Conservation (phyloP, 768 basidiomycete genomes). For the Kwoniella mangroviensis region DNA sequence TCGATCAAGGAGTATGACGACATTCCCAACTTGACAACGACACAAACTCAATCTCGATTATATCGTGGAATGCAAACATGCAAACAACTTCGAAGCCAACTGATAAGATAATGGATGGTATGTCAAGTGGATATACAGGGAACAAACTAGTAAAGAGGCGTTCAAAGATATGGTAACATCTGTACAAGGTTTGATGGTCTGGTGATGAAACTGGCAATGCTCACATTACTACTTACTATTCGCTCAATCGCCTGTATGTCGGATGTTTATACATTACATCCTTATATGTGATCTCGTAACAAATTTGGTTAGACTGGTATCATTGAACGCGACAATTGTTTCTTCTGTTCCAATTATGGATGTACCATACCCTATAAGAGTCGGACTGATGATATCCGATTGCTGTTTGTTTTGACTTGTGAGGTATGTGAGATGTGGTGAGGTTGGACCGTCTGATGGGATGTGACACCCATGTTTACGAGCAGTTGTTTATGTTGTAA, state of each 20-base stretch:
- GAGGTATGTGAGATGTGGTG: neutral
- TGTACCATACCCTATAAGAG: neutral
- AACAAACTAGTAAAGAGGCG: neutral
- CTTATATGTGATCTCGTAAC: neutral
- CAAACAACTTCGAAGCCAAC: neutral
- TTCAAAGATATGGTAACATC: neutral
- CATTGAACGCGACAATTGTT: neutral
- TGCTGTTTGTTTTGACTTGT: neutral
- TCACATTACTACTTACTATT: neutral
- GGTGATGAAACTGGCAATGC: neutral
- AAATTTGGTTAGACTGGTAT: neutral
- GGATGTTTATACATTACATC: neutral
- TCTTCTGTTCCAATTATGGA: too few relatives aligned
- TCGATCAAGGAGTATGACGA: neutral
- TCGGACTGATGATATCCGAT: slow-evolving; percentile 12
- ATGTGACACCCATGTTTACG: neutral
- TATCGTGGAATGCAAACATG: too few relatives aligned
- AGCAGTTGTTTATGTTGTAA: neutral
- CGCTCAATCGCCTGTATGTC: neutral
- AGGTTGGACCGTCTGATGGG: neutral
- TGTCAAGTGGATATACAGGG: neutral
- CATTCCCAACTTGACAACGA: neutral
- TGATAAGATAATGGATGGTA: slow-evolving; percentile 3
- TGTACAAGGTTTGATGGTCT: too few relatives aligned
- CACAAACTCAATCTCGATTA: too few relatives aligned